Conservation (phyloP, 805 yeast species). For the Sugiyamaella qingdaonensis region DNA sequence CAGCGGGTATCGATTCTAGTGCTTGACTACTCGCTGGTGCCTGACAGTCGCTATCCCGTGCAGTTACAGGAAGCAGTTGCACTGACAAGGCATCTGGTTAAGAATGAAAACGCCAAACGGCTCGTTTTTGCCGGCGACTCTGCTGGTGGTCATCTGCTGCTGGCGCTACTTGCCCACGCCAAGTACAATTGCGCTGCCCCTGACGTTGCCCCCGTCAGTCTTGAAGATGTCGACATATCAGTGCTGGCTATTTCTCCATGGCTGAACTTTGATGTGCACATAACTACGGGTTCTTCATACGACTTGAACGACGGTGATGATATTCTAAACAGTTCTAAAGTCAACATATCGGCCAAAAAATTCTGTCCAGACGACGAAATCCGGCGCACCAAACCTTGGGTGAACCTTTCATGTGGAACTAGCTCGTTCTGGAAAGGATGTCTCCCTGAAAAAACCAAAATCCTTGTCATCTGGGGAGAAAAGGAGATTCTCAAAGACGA, state of each 20-base stretch:
- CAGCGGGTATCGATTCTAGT: slow-evolving; percentile 12
- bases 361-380: slow-evolving; percentile 9
- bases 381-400: slow-evolving; percentile 4
- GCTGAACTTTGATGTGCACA: slow-evolving; percentile 10
- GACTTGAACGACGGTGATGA: slow-evolving; percentile 4
- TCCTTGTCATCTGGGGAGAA: slow-evolving; percentile 13
- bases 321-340: slow-evolving; percentile 1
- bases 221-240: background rate
- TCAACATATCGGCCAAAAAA: slow-evolving; percentile 3
- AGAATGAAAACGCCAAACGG: slow-evolving; percentile 6
- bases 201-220: background rate
- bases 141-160: slow-evolving; percentile 16
- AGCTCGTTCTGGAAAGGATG: slow-evolving; percentile 10
- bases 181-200: slow-evolving; percentile 5
- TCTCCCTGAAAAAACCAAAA: slow-evolving; percentile 4
- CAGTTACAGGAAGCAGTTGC: slow-evolving; percentile 10
- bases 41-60: slow-evolving; percentile 13
- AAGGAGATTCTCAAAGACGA: slow-evolving; percentile 13
- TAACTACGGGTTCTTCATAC: slow-evolving; percentile 11
- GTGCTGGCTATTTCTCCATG: slow-evolving; percentile 15
- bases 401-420: slow-evolving; percentile 6
- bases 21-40: slow-evolving; percentile 14
- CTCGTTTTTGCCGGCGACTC: slow-evolving; percentile 16
- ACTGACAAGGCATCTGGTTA: slow-evolving; percentile 8
- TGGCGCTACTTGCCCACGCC: slow-evolving; percentile 11